Evolutionary conservation across 805 yeast species (phyloP).

Genomic region (Hemisphaericaspora nanyangensis): DNA sequence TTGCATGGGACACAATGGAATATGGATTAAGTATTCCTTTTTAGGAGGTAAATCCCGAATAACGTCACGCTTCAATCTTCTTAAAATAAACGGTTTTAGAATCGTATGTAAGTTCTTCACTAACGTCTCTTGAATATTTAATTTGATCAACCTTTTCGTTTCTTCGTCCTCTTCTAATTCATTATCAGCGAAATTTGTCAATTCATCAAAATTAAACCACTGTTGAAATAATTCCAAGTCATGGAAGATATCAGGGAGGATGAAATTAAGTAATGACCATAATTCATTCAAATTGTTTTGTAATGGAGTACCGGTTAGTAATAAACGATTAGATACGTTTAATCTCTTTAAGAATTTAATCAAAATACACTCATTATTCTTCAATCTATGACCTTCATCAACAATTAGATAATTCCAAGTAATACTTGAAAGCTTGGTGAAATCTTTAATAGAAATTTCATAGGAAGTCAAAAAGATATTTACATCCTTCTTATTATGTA

Average conservation of each 20-base stretch:
- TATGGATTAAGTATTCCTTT: constrained; percentile 80
- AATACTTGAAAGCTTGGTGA: constrained; percentile 45
- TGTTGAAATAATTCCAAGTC: constrained; percentile 86
- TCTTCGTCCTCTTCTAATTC: constrained; percentile 32
- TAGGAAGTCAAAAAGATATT: constrained; percentile 76
- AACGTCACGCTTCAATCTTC: constrained; percentile 78
- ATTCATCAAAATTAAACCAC: constrained; percentile 84
- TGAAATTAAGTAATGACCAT: constrained; percentile 89
- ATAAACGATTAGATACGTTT: constrained; percentile 64
- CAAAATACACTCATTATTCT: constrained; percentile 75
- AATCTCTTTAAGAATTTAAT: constrained; percentile 68
- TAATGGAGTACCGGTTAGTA: constrained; percentile 94
- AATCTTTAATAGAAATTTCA: constrained; percentile 74
- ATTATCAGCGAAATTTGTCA: constrained; percentile 32
- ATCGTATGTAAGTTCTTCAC: constrained; percentile 81
- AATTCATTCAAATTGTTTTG: constrained; percentile 88
- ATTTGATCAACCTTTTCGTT: constrained; percentile 52
- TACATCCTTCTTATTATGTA: constrained; percentile 14
- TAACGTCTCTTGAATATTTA: constrained; percentile 47
- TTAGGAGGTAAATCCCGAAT: constrained; percentile 75
- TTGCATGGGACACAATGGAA: constrained; percentile 63
- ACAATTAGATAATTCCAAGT: constrained; percentile 84
- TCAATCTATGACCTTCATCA: constrained; percentile 94
- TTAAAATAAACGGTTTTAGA: constrained; percentile 77
- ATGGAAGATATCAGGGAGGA: constrained; percentile 88